phyloP scores from a whole-genome alignment of 2,329 filamentous ascomycete genomes.

The Macroventuria anomochaeta region DNA sequence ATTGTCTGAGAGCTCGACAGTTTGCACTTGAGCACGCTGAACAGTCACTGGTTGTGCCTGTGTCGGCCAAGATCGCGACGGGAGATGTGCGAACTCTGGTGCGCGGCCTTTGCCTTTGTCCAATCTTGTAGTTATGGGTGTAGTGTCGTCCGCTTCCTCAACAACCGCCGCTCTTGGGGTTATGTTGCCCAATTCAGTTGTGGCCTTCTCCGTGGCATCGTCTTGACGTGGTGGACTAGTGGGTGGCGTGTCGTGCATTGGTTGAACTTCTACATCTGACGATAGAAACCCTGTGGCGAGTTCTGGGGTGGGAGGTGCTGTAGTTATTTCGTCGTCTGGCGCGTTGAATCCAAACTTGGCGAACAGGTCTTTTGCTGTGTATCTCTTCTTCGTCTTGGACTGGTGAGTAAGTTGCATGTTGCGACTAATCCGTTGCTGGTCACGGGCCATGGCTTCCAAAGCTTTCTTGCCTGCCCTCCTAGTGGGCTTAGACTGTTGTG shows the following conservation, averaged over 20 bases:
- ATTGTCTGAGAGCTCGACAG: conserved; percentile 5
- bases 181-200: background rate
- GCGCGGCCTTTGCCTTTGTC: conserved; percentile 70
- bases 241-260: conserved; percentile 50
- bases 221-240: conserved; percentile 51
- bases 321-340: conserved; percentile 18
- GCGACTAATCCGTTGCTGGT: conserved; percentile 88
- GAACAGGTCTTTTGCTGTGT: conserved; percentile 82
- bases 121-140: conserved; percentile 34
- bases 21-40: conserved; percentile 21
- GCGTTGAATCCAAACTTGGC: conserved; percentile 79
- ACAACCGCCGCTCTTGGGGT: conserved; percentile 7
- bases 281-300: conserved; percentile 59
- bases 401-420: conserved; percentile 92
- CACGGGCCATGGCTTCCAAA: conserved; percentile 89
- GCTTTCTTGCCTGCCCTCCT: conserved; percentile 95
- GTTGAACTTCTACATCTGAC: conserved; percentile 64
- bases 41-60: conserved; percentile 21
- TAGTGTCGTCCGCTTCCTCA: conserved; percentile 4
- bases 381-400: conserved; percentile 85
- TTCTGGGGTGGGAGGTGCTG: conserved; percentile 36
- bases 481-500: conserved; percentile 71
- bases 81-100: conserved; percentile 46
- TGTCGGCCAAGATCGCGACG: conserved; percentile 33
- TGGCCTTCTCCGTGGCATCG: conserved; percentile 16